A percentile compares a stretch with the other conserved stretches of the same genome.
Evolutionary conservation across 2,329 filamentous ascomycete genomes (phyloP).

Genomic region (Zarea fungicola): DNA sequence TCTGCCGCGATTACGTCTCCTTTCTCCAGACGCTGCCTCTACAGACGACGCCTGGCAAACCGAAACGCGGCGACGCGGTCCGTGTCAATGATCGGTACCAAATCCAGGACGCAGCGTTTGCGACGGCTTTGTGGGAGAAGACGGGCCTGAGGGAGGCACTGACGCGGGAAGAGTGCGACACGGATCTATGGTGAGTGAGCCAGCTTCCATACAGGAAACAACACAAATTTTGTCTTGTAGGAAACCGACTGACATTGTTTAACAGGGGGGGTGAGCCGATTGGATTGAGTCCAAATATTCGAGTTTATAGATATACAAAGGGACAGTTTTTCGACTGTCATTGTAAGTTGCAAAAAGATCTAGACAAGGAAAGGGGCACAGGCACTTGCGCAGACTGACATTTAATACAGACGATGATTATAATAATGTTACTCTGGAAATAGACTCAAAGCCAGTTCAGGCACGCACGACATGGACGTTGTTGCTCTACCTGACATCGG

Average conservation of each 20-base stretch:
- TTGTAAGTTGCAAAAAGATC: conserved; percentile 50
- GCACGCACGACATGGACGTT: conserved; percentile 80
- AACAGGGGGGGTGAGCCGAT: conserved; percentile 79
- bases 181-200: conserved; percentile 42
- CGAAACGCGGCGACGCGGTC: conserved; percentile 74
- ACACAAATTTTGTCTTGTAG: too few relatives aligned
- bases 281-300: conserved; percentile 83
- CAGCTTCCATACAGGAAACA: too few relatives aligned
- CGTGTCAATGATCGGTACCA: conserved; percentile 89
- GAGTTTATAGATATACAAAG: conserved; percentile 79
- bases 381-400: too few relatives aligned
- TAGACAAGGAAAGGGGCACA: neutral
- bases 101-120: conserved; percentile 69
- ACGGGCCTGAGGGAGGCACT: conserved; percentile 66
- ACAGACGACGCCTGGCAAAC: conserved; percentile 70
- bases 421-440: conserved; percentile 60
- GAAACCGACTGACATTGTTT: too few relatives aligned
- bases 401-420: conserved; percentile 74
- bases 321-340: conserved; percentile 92
- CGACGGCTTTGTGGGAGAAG: conserved; percentile 67
- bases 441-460: conserved; percentile 22
- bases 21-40: conserved; percentile 67
- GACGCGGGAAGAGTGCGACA: conserved; percentile 31
- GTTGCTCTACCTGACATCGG: conserved; percentile 77
- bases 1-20: conserved; percentile 71